Percentiles rank a stretch among this genome's conserved stretches.
These are phyloP conservation scores for Austroboletus novae-zelandiae DNA, from an alignment of 1,284 basidiomycete species.

Conservation along the genomic window DNA sequence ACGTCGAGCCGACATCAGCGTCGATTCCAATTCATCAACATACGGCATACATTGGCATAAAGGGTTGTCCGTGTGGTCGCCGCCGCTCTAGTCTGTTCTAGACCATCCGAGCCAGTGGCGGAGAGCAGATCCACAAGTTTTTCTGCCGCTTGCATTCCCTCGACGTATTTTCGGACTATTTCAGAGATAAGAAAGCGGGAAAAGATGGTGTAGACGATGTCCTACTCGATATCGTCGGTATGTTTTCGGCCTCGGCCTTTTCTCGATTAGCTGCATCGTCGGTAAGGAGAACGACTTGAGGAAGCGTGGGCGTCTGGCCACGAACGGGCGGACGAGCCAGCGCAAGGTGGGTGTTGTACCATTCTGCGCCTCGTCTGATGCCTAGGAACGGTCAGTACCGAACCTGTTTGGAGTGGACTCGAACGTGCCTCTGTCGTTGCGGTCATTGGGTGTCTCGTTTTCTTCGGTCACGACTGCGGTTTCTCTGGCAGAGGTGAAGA, in stretches of 20 bases:
- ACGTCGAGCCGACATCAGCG: background rate
- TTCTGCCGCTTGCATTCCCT: conserved; percentile 61
- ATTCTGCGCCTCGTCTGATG: conserved; percentile 80
- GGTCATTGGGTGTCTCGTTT: conserved; percentile 84
- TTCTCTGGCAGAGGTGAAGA: conserved; percentile 43
- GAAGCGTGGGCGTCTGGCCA: conserved; percentile 46
- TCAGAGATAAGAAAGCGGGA: background rate
- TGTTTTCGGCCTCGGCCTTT: conserved; percentile 69
- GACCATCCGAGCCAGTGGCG: conserved; percentile 55
- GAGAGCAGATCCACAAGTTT: conserved; percentile 81
- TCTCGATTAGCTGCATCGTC: conserved; percentile 87
- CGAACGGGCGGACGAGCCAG: conserved; percentile 52
- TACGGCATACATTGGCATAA: conserved; percentile 68
- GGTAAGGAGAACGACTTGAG: conserved; percentile 77
- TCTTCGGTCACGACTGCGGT: conserved; percentile 74
- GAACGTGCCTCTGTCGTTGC: conserved; percentile 81
- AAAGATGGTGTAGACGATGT: conserved; percentile 4
- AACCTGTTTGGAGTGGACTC: no score
- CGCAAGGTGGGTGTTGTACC: conserved; percentile 79
- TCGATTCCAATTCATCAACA: background rate
- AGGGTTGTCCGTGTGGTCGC: conserved; percentile 58
- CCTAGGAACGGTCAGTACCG: conserved; percentile 42
- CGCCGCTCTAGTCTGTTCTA: conserved; percentile 58
- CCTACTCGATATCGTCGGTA: conserved; percentile 65
- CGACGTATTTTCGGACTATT: conserved; percentile 79